phyloP scores from a whole-genome alignment of 2,329 filamentous ascomycete species.

The Pyrenochaeta sp. region DNA sequence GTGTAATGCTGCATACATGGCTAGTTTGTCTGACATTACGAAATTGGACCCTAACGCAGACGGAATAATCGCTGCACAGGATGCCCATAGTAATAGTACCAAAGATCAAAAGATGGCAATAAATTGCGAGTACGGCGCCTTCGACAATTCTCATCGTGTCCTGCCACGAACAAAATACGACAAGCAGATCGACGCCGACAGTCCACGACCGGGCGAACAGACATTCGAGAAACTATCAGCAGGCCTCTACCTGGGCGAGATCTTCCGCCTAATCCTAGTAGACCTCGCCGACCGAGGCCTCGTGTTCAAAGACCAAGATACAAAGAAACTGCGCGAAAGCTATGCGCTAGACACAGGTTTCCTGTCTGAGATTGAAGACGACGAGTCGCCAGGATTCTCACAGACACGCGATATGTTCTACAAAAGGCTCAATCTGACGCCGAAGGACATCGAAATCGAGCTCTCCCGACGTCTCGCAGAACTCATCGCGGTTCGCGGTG shows the following conservation, averaged over 20 bases:
- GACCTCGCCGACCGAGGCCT: slow-evolving; percentile 71
- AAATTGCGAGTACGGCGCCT: slow-evolving; percentile 97
- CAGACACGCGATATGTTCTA: slow-evolving; percentile 32
- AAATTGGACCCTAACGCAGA: slow-evolving; percentile 64
- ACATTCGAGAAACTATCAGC: slow-evolving; percentile 58
- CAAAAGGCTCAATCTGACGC: slow-evolving; percentile 28
- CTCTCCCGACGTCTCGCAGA: slow-evolving; percentile 40
- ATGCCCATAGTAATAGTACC: not conserved
- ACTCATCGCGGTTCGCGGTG: slow-evolving; percentile 44
- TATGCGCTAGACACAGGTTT: slow-evolving; percentile 91
- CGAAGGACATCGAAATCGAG: slow-evolving; percentile 35
- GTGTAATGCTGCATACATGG: slow-evolving; percentile 95
- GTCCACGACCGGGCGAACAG: slow-evolving; percentile 56
- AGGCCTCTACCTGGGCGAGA: slow-evolving; percentile 57
- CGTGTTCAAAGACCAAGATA: slow-evolving; percentile 82
- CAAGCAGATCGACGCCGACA: slow-evolving; percentile 53
- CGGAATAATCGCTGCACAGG: slow-evolving; percentile 1
- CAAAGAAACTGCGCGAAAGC: slow-evolving; percentile 75
- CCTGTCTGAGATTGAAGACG: slow-evolving; percentile 84
- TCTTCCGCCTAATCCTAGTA: slow-evolving; percentile 55
- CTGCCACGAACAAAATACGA: slow-evolving; percentile 79
- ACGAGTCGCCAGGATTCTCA: slow-evolving; percentile 29
- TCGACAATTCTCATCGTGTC: slow-evolving; percentile 91
- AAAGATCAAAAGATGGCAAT: slow-evolving; percentile 73
- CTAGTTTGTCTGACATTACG: slow-evolving; percentile 79